Conservation (phyloP, 1,284 basidiomycete genomes). For the Anthracocystis setariae region DNA sequence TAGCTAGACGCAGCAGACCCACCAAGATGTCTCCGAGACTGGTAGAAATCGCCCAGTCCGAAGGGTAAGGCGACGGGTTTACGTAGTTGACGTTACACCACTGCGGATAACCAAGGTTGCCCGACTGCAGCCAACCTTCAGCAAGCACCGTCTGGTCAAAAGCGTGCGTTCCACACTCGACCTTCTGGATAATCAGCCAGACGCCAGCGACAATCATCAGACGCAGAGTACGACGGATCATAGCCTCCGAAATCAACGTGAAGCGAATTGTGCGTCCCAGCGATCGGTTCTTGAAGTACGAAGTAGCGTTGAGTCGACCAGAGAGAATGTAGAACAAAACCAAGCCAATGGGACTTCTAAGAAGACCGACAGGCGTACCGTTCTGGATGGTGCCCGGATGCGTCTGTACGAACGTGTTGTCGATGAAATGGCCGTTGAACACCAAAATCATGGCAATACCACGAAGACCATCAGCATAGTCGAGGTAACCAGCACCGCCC, state of each 20-base stretch:
- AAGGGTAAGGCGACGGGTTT: conserved; percentile 31
- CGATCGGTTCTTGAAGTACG: conserved; percentile 64
- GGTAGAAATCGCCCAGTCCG: conserved; percentile 38
- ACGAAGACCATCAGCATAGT: conserved; percentile 69
- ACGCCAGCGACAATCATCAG: conserved; percentile 68
- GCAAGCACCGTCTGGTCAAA: conserved; percentile 64
- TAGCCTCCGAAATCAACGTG: conserved; percentile 65
- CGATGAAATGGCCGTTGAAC: conserved; percentile 68
- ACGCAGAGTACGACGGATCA: conserved; percentile 69
- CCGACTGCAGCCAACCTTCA: conserved; percentile 56
- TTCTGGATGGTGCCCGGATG: conserved; percentile 66
- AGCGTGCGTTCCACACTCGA: conserved; percentile 52
- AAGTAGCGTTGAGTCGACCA: conserved; percentile 68
- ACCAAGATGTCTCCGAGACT: conserved; percentile 67
- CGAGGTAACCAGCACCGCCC: conserved; percentile 53
- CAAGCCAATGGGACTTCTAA: conserved; percentile 35
- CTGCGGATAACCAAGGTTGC: conserved; percentile 67
- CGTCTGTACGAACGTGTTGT: conserved; percentile 67
- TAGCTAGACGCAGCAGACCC: conserved; percentile 68
- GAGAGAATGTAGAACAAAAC: conserved; percentile 66
- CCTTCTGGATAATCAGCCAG: conserved; percentile 68
- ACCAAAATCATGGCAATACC: conserved; percentile 69
- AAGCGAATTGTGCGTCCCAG: conserved; percentile 64
- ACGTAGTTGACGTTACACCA: conserved; percentile 67
- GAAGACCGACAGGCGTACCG: conserved; percentile 62